Evolutionary conservation across 108 stramenopile species (phyloP), one percentile per base, ranked within the genome.

Genomic region (Skeletonema tropicum): DNA sequence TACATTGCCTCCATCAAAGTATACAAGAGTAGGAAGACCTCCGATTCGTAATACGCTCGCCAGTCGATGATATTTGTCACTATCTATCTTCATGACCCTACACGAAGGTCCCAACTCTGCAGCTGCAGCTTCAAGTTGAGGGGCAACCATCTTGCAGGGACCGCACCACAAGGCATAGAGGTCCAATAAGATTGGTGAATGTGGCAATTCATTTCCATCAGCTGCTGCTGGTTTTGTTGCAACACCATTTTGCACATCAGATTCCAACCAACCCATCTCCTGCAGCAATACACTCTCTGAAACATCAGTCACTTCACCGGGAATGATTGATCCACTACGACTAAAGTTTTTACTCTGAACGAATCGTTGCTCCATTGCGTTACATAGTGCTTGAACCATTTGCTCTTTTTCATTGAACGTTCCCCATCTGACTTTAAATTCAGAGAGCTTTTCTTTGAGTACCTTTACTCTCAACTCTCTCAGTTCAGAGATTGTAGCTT

Each of bases 151-250:
- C 64, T 92, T 87, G 70, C 96, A 97, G 5, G 96, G 96, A 2
- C 96, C 96, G 60, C 96, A 97, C 94, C 94, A 97, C 5, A 88
- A 88, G 14, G 96, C 93, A 64, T 88, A 94, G 7, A 93, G 86
- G 85, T 97, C 96, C 39, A 97, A 73, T 31, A 97, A 70, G 9
- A 97, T 42, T 29, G 92, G 92, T 10, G 80, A 71, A 60, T 70
- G 67, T 36, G 48, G 38, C 36, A 73, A 64, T 2, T 82, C 26
- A 35, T 49, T 23, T 21, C 39, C 23, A 49, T 35, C 31, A 52
- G 72, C 60, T 26, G 58, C 71, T 26, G 19, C n/a, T 25, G 15
- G 49, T 14, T 29, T 45, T 41, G 57, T 38, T 11, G 55, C 29
- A 7, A 62, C 39, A 55, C 67, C 71, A 17, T 46, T 29, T 26